phyloP scores from a whole-genome alignment of 352 stramenopile species.

The Phytophthora constricta region DNA sequence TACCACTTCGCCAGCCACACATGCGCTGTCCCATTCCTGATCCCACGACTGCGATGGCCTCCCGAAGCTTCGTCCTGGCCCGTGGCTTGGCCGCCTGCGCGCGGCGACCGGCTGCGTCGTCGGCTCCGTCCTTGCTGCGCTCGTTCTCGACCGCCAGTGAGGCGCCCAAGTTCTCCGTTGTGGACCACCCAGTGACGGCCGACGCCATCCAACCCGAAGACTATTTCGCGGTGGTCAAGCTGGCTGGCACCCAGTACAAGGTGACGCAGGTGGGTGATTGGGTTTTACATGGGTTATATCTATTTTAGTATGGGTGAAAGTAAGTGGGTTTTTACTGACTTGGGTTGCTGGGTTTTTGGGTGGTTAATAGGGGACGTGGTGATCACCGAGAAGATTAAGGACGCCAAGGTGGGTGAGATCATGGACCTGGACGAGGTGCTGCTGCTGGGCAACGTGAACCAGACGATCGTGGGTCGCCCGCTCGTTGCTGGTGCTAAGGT shows the following conservation, averaged over 20 bases:
- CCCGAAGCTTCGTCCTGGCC: too few species aligned
- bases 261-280: constrained; percentile 68
- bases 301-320: too few species aligned
- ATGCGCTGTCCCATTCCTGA: too few species aligned
- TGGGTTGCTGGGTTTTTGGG: background rate
- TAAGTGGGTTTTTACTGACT: background rate
- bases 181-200: constrained; percentile 78
- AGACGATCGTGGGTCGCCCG: constrained; percentile 82
- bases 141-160: constrained; percentile 32
- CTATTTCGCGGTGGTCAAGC: constrained; percentile 88
- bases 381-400: constrained; percentile 85
- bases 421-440: constrained; percentile 86
- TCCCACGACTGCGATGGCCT: too few species aligned
- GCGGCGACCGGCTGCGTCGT: too few species aligned
- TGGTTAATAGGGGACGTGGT: constrained; percentile 87
- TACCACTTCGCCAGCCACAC: too few species aligned
- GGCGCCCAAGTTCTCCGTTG: constrained; percentile 66
- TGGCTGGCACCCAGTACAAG: constrained; percentile 88
- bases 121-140: too few species aligned
- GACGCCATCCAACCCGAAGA: constrained; percentile 71
- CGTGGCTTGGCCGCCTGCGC: too few species aligned
- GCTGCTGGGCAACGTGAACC: constrained; percentile 82
- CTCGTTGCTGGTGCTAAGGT: constrained; percentile 77
- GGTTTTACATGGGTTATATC: background rate
- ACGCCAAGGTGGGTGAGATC: constrained; percentile 86